Base-by-base conservation (phyloP, 305 asterid species). In the Solanum hybrid region DNA sequence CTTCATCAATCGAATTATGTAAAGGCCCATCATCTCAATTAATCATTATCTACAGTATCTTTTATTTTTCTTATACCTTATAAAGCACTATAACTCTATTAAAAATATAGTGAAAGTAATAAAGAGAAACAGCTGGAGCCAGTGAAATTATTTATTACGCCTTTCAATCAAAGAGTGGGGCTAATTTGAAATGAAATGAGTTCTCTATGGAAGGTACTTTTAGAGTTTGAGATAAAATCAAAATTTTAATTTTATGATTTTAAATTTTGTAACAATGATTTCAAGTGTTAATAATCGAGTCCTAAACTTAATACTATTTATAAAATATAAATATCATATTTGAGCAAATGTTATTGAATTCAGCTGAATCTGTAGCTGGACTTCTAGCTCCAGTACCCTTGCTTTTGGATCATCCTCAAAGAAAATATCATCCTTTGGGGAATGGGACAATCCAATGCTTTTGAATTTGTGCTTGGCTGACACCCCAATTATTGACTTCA, bases 381-480 rank as follows among this genome's bases (percentile, higher is more conserved):
- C 14, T 66, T 66, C 31, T 66, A 2, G 3, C 4, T 24, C 32
- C 0, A 11, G 8, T 69, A 69, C 7, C 15, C 27, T 6, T 69
- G 15, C 1, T 69, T 24, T 78, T 35, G 56, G 19, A 36, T 78
- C 56, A 36, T 78, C 56, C 56, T 36, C 19, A 24, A 2, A 8
- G 22, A 45, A 17, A 51, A 84, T 84, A 56, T 51, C 72, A 84
- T 51, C 87, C 38, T 51, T 51, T 51, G 37, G 72, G 88, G 81
- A 29, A 89, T 80, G 89, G 87, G 93, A 92, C 92, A 90, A 88
- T 42, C 35, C 77, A 34, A 85, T 90, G 72, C 92, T 93, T 91
- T 91, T 86, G 32, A 87, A 90, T 90, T 89, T 45, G 91, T 84
- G 86, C 40, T 86, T 27, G 19, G 26, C 31, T 56, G 91, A 72